These are phyloP conservation scores for Ganoderma lucidum DNA, from an alignment of 1,284 basidiomycete genomes.

Conservation along the genomic window DNA sequence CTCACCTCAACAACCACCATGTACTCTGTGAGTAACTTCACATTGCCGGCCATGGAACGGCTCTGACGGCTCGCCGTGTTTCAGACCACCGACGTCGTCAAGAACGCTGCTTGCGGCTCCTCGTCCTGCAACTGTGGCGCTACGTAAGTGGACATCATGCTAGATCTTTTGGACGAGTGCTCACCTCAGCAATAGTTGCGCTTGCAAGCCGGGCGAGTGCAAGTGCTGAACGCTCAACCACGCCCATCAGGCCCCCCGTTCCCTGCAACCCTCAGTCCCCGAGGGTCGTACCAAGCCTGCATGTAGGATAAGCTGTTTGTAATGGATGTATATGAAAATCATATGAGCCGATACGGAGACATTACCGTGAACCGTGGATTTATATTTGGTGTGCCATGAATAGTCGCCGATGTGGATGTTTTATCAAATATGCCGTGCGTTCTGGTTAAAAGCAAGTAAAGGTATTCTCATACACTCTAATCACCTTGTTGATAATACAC, in stretches of 20 bases:
- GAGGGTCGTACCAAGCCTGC: conserved; percentile 4
- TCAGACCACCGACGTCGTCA: conserved; percentile 51
- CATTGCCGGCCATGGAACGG: neutral
- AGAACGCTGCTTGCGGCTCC: conserved; percentile 58
- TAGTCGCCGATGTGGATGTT: neutral
- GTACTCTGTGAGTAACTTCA: conserved; percentile 26
- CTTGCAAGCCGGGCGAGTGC: conserved; percentile 66
- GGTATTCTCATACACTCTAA: neutral
- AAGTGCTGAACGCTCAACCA: conserved; percentile 55
- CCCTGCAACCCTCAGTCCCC: conserved; percentile 5
- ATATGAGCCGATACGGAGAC: neutral
- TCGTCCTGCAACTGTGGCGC: conserved; percentile 60
- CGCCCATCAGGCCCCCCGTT: neutral
- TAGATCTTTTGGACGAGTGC: neutral
- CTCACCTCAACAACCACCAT: conserved; percentile 19
- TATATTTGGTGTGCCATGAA: neutral
- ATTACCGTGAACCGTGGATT: neutral
- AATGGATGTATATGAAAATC: conserved; percentile 1
- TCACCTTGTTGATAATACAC: neutral
- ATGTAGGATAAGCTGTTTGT: conserved; percentile 29
- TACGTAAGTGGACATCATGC: conserved; percentile 45
- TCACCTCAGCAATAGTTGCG: conserved; percentile 50
- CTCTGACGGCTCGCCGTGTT: neutral
- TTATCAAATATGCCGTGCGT: neutral
- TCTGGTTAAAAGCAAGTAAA: neutral